Evolutionary conservation across 1,284 basidiomycete genomes (phyloP).

Genomic region (Lentinula novae-zelandiae): DNA sequence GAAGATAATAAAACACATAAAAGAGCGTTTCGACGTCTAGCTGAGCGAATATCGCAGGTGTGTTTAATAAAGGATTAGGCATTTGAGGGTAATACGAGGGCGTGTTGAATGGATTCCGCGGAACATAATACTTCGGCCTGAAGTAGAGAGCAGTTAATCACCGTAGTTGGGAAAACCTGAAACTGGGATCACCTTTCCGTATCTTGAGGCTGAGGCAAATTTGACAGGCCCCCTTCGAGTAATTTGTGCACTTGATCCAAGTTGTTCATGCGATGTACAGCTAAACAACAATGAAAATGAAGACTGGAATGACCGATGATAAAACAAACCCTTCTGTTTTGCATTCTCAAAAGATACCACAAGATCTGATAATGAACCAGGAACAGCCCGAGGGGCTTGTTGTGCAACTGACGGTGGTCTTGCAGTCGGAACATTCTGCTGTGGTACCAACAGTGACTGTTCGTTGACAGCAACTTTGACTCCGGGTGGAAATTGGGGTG

Average conservation of each 20-base stretch:
- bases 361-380: constrained; percentile 85
- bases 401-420: constrained; percentile 21
- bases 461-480: constrained; percentile 52
- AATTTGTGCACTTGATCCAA: constrained; percentile 89
- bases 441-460: constrained; percentile 30
- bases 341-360: constrained; percentile 94
- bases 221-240: constrained; percentile 86
- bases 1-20: constrained; percentile 98
- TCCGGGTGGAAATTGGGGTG: constrained; percentile 65
- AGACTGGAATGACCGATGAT: background rate
- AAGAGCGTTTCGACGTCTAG: constrained; percentile 98
- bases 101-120: constrained; percentile 88
- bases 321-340: constrained; percentile 83
- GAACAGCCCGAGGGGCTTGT: constrained; percentile 48
- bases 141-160: constrained; percentile 7
- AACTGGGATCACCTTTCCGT: constrained; percentile 79
- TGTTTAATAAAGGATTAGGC: constrained; percentile 79
- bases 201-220: constrained; percentile 89
- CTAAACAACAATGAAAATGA: constrained; percentile 33
- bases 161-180: constrained; percentile 8
- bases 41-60: constrained; percentile 85
- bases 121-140: constrained; percentile 96
- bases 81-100: constrained; percentile 95
- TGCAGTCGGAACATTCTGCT: constrained; percentile 18
- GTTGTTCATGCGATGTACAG: constrained; percentile 77